A percentile compares a stretch with the other conserved stretches of the same genome.
These are phyloP conservation scores for Exidia glandulosa DNA, from an alignment of 768 basidiomycete species.

Conservation along the genomic window DNA sequence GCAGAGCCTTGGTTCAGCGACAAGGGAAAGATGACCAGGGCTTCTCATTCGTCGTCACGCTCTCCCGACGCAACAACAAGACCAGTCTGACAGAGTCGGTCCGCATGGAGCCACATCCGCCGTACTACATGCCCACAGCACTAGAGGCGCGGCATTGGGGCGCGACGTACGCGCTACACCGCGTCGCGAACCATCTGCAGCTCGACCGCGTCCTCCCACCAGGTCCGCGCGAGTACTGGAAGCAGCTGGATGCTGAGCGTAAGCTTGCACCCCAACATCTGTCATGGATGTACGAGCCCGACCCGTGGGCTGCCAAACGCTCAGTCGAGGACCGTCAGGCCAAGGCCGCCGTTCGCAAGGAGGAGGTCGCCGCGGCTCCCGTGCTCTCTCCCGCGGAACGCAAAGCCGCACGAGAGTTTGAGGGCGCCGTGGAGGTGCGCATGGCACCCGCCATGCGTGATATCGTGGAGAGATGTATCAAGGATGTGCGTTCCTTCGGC, in stretches of 20 bases:
- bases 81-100: conserved; percentile 58
- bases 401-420: conserved; percentile 27
- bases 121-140: conserved; percentile 52
- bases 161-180: conserved; percentile 76
- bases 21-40: conserved; percentile 32
- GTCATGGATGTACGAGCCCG: conserved; percentile 79
- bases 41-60: conserved; percentile 49
- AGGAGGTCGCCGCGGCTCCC: conserved; percentile 18
- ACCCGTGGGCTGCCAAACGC: conserved; percentile 71
- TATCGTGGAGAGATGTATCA: conserved; percentile 69
- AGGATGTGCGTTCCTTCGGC: conserved; percentile 38
- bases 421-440: conserved; percentile 51
- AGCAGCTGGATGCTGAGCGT: conserved; percentile 58
- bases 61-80: conserved; percentile 62
- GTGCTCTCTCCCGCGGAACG: conserved; percentile 27
- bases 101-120: conserved; percentile 62
- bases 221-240: conserved; percentile 83
- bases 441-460: conserved; percentile 73
- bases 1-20: conserved; percentile 24
- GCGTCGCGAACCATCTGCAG: conserved; percentile 69
- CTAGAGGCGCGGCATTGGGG: conserved; percentile 87
- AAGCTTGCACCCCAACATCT: conserved; percentile 54
- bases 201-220: conserved; percentile 70
- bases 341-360: conserved; percentile 35
- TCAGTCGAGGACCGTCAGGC: conserved; percentile 56